Evolutionary conservation across 495 filamentous ascomycete species (phyloP).

Genomic region (Penicillium herquei): DNA sequence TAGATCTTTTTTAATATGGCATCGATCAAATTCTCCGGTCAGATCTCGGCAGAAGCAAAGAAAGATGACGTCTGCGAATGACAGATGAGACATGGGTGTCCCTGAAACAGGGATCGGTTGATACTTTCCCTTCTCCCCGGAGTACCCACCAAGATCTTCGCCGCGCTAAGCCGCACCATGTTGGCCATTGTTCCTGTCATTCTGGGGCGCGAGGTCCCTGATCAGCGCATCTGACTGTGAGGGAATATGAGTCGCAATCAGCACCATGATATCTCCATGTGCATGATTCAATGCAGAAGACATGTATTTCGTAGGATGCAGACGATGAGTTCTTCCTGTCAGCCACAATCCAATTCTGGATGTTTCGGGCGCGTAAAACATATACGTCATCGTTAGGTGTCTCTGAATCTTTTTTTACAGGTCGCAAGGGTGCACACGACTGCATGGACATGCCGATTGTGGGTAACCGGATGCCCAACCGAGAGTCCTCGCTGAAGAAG

Average conservation of each 20-base stretch:
- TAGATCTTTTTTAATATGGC: not conserved
- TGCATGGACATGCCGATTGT: constrained; percentile 14
- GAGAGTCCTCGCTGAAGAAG: not conserved
- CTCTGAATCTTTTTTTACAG: constrained; percentile 4
- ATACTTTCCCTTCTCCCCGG: constrained; percentile 7
- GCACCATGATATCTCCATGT: no score
- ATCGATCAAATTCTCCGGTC: not conserved
- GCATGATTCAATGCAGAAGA: no score
- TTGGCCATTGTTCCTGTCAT: constrained; percentile 1
- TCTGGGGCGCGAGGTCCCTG: not conserved
- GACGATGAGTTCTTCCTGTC: not conserved
- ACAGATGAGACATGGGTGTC: not conserved
- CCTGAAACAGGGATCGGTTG: constrained; percentile 15
- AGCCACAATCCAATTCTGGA: not conserved
- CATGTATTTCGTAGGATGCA: no score
- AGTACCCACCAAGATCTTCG: constrained; percentile 10
- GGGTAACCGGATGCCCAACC: not conserved
- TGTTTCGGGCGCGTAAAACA: not conserved
- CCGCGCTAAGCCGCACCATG: constrained; percentile 13
- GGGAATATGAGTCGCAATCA: not conserved
- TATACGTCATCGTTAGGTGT: constrained; percentile 11
- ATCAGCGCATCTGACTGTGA: not conserved
- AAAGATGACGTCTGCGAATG: not conserved
- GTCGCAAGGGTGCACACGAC: constrained; percentile 11
- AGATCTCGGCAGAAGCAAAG: no score